These are phyloP conservation scores for Glonium stellatum DNA, from an alignment of 495 filamentous ascomycete species.

Conservation along the genomic window DNA sequence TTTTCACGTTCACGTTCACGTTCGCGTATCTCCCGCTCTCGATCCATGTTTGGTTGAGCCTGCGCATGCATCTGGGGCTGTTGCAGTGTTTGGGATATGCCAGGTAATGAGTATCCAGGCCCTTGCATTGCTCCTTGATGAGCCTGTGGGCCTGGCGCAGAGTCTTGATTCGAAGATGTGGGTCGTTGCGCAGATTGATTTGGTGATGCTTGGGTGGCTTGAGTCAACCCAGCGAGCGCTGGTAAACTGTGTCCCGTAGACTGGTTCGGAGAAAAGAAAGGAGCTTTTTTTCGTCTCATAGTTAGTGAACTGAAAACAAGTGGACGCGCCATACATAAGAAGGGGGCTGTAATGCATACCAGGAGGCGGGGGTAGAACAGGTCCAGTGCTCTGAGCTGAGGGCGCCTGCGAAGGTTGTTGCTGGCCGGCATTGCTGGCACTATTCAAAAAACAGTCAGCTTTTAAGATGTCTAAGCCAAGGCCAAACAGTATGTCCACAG, in stretches of 20 bases:
- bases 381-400: conserved; percentile 19
- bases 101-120: conserved; percentile 21
- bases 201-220: conserved; percentile 23
- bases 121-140: conserved; percentile 13
- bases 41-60: conserved; percentile 12
- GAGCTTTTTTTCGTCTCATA: conserved; percentile 1
- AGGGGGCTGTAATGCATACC: conserved; percentile 8
- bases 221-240: conserved; percentile 20
- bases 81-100: conserved; percentile 27
- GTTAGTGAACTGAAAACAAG: background rate
- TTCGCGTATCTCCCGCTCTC: conserved; percentile 25
- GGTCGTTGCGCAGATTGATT: conserved; percentile 22
- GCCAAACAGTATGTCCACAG: background rate
- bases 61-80: conserved; percentile 9
- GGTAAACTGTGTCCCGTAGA: conserved; percentile 23
- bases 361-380: conserved; percentile 28
- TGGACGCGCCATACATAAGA: background rate
- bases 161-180: conserved; percentile 22
- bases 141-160: conserved; percentile 10
- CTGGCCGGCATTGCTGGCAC: conserved; percentile 17
- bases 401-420: conserved; percentile 25
- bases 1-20: conserved; percentile 20
- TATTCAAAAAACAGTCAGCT: conserved; percentile 11
- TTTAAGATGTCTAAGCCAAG: background rate
- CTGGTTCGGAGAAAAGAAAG: conserved; percentile 25